A percentile compares a stretch with the other conserved stretches of the same genome.
These are phyloP conservation scores for Blastocystis sp. DNA, from an alignment of 352 stramenopile species.

Conservation along the genomic window DNA sequence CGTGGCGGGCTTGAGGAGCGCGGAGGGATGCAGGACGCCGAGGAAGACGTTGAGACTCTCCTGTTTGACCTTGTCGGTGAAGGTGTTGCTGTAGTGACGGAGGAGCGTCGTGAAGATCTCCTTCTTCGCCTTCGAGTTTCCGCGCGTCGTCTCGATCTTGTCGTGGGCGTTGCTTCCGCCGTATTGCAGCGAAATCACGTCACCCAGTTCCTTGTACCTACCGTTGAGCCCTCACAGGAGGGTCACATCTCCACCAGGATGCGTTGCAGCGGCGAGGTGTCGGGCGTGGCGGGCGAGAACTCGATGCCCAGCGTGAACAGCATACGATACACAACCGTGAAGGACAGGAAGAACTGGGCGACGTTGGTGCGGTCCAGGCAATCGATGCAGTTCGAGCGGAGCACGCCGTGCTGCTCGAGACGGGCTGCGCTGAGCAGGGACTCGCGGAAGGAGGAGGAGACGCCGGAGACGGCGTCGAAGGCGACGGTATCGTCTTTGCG, in stretches of 20 bases:
- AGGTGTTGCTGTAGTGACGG: conserved; percentile 98
- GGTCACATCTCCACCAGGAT: conserved; percentile 22
- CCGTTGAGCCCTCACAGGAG: conserved; percentile 85
- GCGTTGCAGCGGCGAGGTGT: conserved; percentile 40
- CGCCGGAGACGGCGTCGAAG: too few relatives aligned
- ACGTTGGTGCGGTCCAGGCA: conserved; percentile 88
- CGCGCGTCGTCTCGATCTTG: conserved; percentile 82
- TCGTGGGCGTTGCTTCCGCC: conserved; percentile 97
- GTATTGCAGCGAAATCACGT: conserved; percentile 98
- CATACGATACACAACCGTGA: conserved; percentile 70
- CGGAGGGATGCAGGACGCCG: conserved; percentile 81
- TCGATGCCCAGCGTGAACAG: conserved; percentile 58
- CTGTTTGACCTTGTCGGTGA: conserved; percentile 95
- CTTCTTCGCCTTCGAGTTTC: conserved; percentile 71
- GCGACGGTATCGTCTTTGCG: neutral
- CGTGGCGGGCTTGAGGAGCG: conserved; percentile 66
- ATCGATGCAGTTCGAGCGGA: conserved; percentile 99
- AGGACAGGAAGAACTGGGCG: conserved; percentile 80
- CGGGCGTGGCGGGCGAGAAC: neutral
- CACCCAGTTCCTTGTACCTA: conserved; percentile 94
- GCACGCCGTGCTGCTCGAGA: conserved; percentile 91
- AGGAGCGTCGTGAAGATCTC: conserved; percentile 91
- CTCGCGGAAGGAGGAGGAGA: neutral
- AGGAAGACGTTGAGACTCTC: conserved; percentile 99
- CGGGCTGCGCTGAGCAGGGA: conserved; percentile 75